Conservation (phyloP, 78 protist genomes). For the Dictyostelium intermedium region DNA sequence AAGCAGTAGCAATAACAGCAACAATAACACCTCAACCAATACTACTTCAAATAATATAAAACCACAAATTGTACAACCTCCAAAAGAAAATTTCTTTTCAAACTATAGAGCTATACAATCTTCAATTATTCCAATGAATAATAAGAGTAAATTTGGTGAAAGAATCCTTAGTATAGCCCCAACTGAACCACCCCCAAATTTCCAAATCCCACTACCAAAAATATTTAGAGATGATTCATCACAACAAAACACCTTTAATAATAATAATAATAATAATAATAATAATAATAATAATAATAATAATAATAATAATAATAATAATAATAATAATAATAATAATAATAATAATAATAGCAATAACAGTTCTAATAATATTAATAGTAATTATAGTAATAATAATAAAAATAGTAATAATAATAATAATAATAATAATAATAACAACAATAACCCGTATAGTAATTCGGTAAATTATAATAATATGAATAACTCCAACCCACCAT, state of each 20-base stretch:
- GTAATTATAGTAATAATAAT: background rate
- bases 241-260: background rate
- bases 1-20: background rate
- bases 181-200: slow-evolving; percentile 7
- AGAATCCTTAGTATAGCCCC: slow-evolving; percentile 4
- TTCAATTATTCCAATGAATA: background rate
- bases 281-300: background rate
- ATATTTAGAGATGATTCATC: background rate
- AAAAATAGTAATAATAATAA: background rate
- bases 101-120: background rate
- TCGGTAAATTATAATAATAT: background rate
- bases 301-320: background rate
- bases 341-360: background rate
- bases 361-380: background rate
- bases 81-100: slow-evolving; percentile 35
- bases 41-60: background rate
- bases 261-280: background rate
- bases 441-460: background rate
- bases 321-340: background rate
- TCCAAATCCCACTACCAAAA: slow-evolving; percentile 15
- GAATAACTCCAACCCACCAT: background rate
- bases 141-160: slow-evolving; percentile 64
- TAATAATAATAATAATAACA: background rate
- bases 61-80: background rate
- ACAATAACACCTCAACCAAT: background rate